phyloP scores from a whole-genome alignment of 345 rosid species.

The Eucalyptus regnans region DNA sequence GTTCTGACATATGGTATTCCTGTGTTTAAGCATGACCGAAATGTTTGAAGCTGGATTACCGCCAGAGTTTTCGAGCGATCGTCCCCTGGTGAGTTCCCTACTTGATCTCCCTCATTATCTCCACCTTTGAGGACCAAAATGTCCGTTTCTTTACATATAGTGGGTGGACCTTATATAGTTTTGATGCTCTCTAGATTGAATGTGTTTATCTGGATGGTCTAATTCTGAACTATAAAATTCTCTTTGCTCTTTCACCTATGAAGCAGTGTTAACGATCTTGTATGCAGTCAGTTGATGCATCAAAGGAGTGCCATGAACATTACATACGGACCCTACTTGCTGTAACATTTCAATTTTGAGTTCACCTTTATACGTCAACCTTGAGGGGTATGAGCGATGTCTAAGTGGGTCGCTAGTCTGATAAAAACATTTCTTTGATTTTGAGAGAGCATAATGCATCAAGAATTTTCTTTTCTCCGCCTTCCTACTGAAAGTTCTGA shows the following conservation, averaged over 20 bases:
- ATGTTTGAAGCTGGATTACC: not conserved
- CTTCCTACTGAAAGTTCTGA: not conserved
- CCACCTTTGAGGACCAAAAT: not conserved
- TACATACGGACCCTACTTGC: conserved; percentile 85
- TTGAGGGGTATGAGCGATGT: not conserved
- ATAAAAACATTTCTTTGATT: not conserved
- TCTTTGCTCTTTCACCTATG: not conserved
- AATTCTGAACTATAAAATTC: not conserved
- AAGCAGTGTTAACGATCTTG: not conserved
- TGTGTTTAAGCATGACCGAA: not conserved
- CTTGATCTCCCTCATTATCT: not conserved
- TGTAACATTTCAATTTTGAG: conserved; percentile 27
- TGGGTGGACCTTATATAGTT: not conserved
- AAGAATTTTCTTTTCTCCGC: not conserved
- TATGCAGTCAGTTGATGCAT: conserved; percentile 66
- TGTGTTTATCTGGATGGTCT: not conserved
- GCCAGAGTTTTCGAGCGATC: conserved; percentile 94
- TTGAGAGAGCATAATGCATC: not conserved
- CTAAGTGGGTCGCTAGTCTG: not conserved
- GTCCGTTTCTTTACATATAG: not conserved
- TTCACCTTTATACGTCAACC: not conserved
- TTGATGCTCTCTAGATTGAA: not conserved
- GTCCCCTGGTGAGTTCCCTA: conserved; percentile 40
- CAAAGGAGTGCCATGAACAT: conserved; percentile 87
- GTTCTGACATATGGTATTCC: not conserved